Evolutionary conservation across 2,329 filamentous ascomycete species (phyloP).

Genomic region (Trichoderma sp.): DNA sequence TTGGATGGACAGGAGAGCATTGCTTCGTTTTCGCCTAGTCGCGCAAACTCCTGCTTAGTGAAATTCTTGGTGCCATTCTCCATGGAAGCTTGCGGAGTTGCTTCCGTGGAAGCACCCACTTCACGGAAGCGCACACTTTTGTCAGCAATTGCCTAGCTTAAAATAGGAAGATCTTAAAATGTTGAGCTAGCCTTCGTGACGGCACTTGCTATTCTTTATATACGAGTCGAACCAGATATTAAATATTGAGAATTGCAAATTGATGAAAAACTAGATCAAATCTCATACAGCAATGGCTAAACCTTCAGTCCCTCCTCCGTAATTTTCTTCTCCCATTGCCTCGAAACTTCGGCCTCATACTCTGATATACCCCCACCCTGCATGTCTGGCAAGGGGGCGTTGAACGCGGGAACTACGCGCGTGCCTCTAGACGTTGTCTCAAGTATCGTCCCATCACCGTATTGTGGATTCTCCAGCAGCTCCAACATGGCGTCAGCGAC

Average conservation of each 20-base stretch:
- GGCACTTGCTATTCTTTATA: not conserved
- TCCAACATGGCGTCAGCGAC: not conserved
- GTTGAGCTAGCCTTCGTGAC: not conserved
- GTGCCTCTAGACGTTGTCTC: conserved; percentile 5
- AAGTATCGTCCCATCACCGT: conserved; percentile 5
- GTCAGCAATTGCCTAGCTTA: not conserved
- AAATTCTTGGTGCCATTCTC: not conserved
- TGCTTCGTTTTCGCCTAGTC: not conserved
- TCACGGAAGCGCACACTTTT: not conserved
- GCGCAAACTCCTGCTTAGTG: not conserved
- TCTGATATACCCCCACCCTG: not conserved
- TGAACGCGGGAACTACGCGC: conserved; percentile 1
- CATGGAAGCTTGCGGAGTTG: not conserved
- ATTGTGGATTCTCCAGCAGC: conserved; percentile 6
- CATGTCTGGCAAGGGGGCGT: not conserved
- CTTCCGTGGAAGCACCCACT: not conserved
- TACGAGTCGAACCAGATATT: not conserved
- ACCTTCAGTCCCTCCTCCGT: not conserved
- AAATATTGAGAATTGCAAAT: not conserved
- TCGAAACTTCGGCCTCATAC: not conserved
- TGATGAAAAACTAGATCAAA: not conserved
- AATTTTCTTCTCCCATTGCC: not conserved
- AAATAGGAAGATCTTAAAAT: not conserved
- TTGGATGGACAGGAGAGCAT: not conserved
- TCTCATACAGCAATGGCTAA: not conserved